Base-by-base conservation (phyloP, 805 yeast species). In the Candida sonorensis region DNA sequence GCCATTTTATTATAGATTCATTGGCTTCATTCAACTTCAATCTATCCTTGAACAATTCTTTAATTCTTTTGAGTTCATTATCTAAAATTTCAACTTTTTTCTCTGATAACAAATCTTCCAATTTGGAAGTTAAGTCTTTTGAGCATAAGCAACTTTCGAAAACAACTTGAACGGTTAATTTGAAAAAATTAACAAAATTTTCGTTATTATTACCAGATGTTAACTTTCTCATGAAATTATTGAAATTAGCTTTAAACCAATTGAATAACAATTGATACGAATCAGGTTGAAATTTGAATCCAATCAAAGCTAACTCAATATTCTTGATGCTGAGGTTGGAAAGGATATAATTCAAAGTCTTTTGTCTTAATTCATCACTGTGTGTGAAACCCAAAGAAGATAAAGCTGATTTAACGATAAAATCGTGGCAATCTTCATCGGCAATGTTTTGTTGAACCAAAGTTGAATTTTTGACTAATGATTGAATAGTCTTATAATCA, bases 401-500 rank as follows among this genome's bases (percentile, higher is more conserved):
- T 5, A 79, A 54, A 0, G 83, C 80, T n/a, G n/a, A n/a, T n/a
- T n/a, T n/a, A n/a, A n/a, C n/a, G n/a, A n/a, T n/a, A n/a, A n/a
- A n/a, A n/a, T n/a, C n/a, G n/a, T n/a, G n/a, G n/a, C n/a, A n/a
- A n/a, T n/a, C n/a, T n/a, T n/a, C n/a, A n/a, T 46, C 45, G 3
- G 37, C 25, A 5, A 70, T 50, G 38, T 67, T 60, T 9, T 55
- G 57, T 9, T 59, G 58, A 5, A 74, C 66, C 3, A 64, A 63
- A 27, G 66, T 61, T 6, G 77, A 62, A 35, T 66, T 65, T 40
- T 74, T 75, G 10, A 67, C 70, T 13, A 78, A 50, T 20, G 72
- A 73, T 21, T 69, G 54, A 5, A 77, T n/a, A n/a, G n/a, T 55
- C 42, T 71, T 77, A 51, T 80, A 80, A 66, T 77, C 80, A 23